Percentiles rank a stretch among this genome's conserved stretches.
Conservation (phyloP, 2,329 filamentous ascomycete genomes). For the Fusarium compactum region DNA sequence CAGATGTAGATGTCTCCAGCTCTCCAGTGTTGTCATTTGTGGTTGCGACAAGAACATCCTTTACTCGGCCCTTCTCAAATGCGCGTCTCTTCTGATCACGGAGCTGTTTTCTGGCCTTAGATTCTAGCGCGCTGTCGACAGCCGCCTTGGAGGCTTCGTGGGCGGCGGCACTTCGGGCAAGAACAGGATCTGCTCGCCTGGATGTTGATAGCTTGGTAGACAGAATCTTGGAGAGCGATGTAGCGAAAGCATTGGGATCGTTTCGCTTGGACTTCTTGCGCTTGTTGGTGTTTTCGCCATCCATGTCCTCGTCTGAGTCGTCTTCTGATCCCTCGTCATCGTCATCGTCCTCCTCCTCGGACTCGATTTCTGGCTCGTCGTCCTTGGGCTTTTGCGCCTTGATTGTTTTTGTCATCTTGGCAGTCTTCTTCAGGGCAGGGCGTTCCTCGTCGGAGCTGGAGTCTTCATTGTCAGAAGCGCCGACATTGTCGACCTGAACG, state of each 20-base stretch:
- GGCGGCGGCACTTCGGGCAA: conserved; percentile 83
- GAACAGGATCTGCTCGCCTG: conserved; percentile 89
- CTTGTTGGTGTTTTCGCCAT: conserved; percentile 49
- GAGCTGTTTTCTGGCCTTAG: conserved; percentile 82
- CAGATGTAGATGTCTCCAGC: conserved; percentile 61
- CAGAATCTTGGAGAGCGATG: conserved; percentile 92
- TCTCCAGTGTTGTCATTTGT: conserved; percentile 63
- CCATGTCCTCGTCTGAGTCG: conserved; percentile 55
- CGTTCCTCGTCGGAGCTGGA: conserved; percentile 55
- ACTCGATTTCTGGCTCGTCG: conserved; percentile 43
- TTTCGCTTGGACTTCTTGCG: conserved; percentile 82
- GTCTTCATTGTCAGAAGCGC: conserved; percentile 53
- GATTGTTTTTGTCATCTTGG: conserved; percentile 48
- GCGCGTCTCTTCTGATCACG: conserved; percentile 83
- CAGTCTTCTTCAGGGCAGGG: conserved; percentile 47
- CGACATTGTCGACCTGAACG: conserved; percentile 63
- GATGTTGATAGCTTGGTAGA: conserved; percentile 86
- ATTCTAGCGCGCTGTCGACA: conserved; percentile 81
- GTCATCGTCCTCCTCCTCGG: conserved; percentile 38
- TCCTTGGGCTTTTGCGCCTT: conserved; percentile 45
- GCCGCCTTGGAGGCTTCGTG: conserved; percentile 78
- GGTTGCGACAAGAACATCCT: conserved; percentile 80
- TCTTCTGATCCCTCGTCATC: conserved; percentile 51
- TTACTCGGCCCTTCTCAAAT: conserved; percentile 87
- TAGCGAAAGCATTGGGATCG: conserved; percentile 91